phyloP scores from a whole-genome alignment of 2,329 filamentous ascomycete genomes.

The Whalleya microplaca region DNA sequence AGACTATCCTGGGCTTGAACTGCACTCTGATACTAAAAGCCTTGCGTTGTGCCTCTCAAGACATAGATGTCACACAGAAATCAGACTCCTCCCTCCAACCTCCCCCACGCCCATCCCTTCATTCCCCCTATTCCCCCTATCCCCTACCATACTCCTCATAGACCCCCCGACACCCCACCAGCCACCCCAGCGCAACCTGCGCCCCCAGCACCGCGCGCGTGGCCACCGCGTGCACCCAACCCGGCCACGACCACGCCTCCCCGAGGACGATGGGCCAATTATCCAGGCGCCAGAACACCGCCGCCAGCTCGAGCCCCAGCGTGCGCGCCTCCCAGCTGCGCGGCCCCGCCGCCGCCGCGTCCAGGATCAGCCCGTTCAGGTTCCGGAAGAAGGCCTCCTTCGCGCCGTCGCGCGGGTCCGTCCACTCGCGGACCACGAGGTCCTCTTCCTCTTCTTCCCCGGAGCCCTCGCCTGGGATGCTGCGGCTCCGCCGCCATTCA shows the following conservation, averaged over 20 bases:
- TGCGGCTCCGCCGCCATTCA: slow-evolving; percentile 49
- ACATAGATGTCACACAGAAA: not conserved
- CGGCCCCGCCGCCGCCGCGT: slow-evolving; percentile 9
- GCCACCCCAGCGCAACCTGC: slow-evolving; percentile 20
- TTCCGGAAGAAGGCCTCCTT: slow-evolving; percentile 56
- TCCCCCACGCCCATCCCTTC: too few species aligned
- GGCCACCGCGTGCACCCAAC: slow-evolving; percentile 14
- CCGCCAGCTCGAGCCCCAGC: slow-evolving; percentile 25
- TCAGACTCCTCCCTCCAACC: not conserved
- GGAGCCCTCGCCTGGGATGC: slow-evolving; percentile 47
- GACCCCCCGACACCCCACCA: slow-evolving; percentile 23
- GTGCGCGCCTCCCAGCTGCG: slow-evolving; percentile 11
- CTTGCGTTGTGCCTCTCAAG: too few species aligned
- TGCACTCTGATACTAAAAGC: too few species aligned
- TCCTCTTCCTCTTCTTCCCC: slow-evolving; percentile 30
- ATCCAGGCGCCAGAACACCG: slow-evolving; percentile 30
- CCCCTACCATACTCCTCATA: slow-evolving; percentile 25
- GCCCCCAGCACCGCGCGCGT: slow-evolving; percentile 23
- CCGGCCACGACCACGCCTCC: slow-evolving; percentile 6
- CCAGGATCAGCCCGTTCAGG: slow-evolving; percentile 47
- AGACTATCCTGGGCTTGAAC: too few species aligned
- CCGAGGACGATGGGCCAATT: slow-evolving; percentile 27
- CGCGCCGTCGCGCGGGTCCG: slow-evolving; percentile 47
- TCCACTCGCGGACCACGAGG: slow-evolving; percentile 49
- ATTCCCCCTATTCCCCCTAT: not conserved